These are phyloP conservation scores for Ogataea pignaliae DNA, from an alignment of 805 yeast genomes.

Conservation along the genomic window DNA sequence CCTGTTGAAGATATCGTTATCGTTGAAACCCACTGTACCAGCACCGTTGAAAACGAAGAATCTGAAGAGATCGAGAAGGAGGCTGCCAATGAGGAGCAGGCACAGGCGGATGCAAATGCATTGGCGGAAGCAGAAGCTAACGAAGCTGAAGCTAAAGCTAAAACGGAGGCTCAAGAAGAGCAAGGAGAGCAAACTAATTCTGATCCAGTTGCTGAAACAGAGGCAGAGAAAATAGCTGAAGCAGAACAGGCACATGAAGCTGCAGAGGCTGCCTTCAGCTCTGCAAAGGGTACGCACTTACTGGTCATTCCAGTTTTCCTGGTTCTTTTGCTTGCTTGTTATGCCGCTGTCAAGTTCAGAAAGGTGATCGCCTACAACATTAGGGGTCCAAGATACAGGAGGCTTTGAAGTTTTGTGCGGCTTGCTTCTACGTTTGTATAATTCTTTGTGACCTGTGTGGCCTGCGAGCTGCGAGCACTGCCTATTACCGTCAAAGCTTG, in stretches of 20 bases:
- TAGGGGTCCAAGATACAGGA: slow-evolving; percentile 29
- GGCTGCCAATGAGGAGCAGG: not conserved
- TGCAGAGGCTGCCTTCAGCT: slow-evolving; percentile 3
- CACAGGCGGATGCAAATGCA: not conserved
- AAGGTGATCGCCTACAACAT: slow-evolving; percentile 17
- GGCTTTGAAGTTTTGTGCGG: slow-evolving; percentile 8
- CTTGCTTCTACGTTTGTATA: not conserved
- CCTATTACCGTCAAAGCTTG: no score
- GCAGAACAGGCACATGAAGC: slow-evolving; percentile 4
- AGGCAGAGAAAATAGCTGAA: not conserved
- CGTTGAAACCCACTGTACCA: slow-evolving; percentile 9
- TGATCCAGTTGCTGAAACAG: not conserved
- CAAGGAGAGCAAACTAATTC: not conserved
- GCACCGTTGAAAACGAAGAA: not conserved
- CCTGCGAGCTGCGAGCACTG: no score
- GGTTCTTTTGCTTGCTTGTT: slow-evolving; percentile 7
- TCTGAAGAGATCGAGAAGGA: not conserved
- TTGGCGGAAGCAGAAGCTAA: not conserved
- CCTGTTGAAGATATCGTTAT: slow-evolving; percentile 45
- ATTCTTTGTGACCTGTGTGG: not conserved
- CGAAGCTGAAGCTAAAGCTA: not conserved
- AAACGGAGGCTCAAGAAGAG: not conserved
- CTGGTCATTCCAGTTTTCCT: slow-evolving; percentile 14
- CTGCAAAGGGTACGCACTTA: slow-evolving; percentile 8
- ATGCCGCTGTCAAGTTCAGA: slow-evolving; percentile 15